These are phyloP conservation scores for Boletus bicolor DNA, from an alignment of 768 basidiomycete genomes.

Conservation along the genomic window DNA sequence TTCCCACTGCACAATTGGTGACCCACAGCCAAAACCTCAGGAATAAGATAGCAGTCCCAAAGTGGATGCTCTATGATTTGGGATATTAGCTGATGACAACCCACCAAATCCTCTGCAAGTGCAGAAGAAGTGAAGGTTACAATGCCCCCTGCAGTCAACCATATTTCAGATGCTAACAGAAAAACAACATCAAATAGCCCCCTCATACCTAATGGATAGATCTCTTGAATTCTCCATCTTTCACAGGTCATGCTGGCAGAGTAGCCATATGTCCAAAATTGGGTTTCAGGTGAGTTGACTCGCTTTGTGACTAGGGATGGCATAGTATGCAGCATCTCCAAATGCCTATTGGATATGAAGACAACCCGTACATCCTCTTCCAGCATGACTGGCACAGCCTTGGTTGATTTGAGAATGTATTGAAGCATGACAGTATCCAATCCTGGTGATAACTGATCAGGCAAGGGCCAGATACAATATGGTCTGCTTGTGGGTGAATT, in stretches of 20 bases:
- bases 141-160: constrained; percentile 53
- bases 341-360: constrained; percentile 64
- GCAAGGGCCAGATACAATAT: constrained; percentile 49
- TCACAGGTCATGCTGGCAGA: constrained; percentile 48
- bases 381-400: constrained; percentile 37
- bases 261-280: constrained; percentile 69
- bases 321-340: constrained; percentile 47
- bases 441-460: constrained; percentile 27
- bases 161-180: not conserved
- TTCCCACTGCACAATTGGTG: constrained; percentile 10
- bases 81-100: constrained; percentile 45
- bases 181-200: not conserved
- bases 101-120: constrained; percentile 51
- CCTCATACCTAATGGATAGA: constrained; percentile 63
- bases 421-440: constrained; percentile 45
- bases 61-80: constrained; percentile 57
- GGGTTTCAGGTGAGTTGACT: constrained; percentile 42
- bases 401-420: constrained; percentile 42
- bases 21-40: constrained; percentile 55
- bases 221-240: constrained; percentile 61
- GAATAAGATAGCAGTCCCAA: constrained; percentile 67
- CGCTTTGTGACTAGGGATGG: constrained; percentile 49
- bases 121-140: constrained; percentile 67
- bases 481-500: constrained; percentile 32
- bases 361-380: constrained; percentile 45